Conservation (phyloP, 2,329 filamentous ascomycete species). For the Stachybotrys elegans region DNA sequence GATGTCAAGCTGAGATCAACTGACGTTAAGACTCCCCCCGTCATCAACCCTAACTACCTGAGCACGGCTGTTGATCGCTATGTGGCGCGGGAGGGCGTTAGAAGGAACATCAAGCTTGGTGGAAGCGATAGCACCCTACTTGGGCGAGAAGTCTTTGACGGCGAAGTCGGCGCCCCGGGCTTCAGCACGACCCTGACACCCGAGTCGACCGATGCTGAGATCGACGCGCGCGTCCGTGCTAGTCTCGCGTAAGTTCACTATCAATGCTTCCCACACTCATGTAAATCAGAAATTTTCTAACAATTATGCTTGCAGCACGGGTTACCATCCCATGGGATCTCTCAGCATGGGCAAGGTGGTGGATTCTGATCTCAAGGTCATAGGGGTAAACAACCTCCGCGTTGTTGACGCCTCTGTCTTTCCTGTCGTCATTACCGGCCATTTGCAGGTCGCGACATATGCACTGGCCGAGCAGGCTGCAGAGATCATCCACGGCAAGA, state of each 20-base stretch:
- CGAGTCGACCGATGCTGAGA: slow-evolving; percentile 20
- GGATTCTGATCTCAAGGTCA: slow-evolving; percentile 29
- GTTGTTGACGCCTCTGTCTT: slow-evolving; percentile 34
- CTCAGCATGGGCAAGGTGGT: slow-evolving; percentile 40
- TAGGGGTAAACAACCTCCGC: slow-evolving; percentile 29
- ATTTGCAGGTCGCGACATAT: slow-evolving; percentile 45
- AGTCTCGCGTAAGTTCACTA: slow-evolving; percentile 4
- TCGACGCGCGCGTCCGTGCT: slow-evolving; percentile 18
- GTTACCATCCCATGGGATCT: slow-evolving; percentile 22
- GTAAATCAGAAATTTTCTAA: too few species aligned
- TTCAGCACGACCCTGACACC: slow-evolving; percentile 13
- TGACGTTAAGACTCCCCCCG: slow-evolving; percentile 12
- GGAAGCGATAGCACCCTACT: slow-evolving; percentile 10
- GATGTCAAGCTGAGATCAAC: slow-evolving; percentile 16
- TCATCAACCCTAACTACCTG: slow-evolving; percentile 24
- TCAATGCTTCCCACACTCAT: too few species aligned
- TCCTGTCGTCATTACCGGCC: slow-evolving; percentile 25
- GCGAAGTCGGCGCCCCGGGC: slow-evolving; percentile 11
- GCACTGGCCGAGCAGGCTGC: slow-evolving; percentile 56
- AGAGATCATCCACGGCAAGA: slow-evolving; percentile 37
- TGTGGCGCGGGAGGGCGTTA: slow-evolving; percentile 19
- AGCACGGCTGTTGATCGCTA: slow-evolving; percentile 23
- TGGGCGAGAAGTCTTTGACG: slow-evolving; percentile 15
- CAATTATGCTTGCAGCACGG: slow-evolving; percentile 9
- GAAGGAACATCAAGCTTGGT: slow-evolving; percentile 16